phyloP scores from a whole-genome alignment of 1,139 yeast genomes.

The Scheffersomyces illinoinensis region DNA sequence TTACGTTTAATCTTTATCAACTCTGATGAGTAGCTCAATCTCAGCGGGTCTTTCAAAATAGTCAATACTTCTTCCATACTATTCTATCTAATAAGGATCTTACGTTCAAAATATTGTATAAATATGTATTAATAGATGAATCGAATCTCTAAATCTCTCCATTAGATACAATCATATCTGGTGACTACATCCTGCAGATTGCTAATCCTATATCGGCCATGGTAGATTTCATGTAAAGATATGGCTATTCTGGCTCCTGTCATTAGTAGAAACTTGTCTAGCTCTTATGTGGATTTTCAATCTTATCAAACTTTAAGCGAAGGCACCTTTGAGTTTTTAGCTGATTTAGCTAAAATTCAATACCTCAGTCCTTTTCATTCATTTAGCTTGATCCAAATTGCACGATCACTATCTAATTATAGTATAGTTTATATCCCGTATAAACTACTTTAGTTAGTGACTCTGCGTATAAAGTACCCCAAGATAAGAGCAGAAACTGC shows the following conservation, averaged over 20 bases:
- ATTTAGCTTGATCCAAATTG: neutral
- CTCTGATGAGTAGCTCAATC: neutral
- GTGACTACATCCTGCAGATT: neutral
- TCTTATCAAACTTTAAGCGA: neutral
- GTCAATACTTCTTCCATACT: neutral
- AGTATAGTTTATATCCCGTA: neutral
- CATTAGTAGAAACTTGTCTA: neutral
- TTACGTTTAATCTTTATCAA: no score
- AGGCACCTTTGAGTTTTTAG: no score
- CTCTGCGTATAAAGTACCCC: constrained; percentile 7
- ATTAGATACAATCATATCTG: neutral
- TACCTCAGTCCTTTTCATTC: neutral
- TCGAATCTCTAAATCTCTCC: neutral
- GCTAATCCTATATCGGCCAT: neutral
- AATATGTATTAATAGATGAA: neutral
- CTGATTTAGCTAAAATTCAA: no score
- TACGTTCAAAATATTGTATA: neutral
- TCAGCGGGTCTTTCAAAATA: neutral
- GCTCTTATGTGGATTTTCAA: neutral
- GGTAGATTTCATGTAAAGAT: neutral
- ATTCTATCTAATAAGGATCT: no score
- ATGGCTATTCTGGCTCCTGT: neutral
- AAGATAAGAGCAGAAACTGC: constrained; percentile 8
- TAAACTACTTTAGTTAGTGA: constrained; percentile 1
- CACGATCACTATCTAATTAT: neutral